phyloP scores from a whole-genome alignment of 768 basidiomycete genomes.

The Tricholoma bakamatsutake region DNA sequence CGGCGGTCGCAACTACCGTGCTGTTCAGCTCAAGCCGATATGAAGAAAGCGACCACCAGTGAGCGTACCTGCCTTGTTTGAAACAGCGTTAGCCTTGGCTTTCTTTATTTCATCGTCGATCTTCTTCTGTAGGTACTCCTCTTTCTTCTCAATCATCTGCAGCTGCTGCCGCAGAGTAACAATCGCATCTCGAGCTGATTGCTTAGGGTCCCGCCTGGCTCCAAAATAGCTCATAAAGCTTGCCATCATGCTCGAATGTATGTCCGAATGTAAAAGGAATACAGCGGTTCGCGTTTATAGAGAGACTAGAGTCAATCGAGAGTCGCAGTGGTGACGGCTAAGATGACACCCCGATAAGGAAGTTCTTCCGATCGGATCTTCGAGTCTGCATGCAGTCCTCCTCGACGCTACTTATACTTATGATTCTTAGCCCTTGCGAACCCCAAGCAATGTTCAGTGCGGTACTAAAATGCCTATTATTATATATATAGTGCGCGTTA shows the following conservation, averaged over 20 bases:
- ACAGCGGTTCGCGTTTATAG: slow-evolving; percentile 7
- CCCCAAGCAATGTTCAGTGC: too few species aligned
- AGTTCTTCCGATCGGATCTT: slow-evolving; percentile 6
- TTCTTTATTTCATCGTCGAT: slow-evolving; percentile 92
- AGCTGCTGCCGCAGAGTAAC: slow-evolving; percentile 89
- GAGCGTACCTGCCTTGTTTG: slow-evolving; percentile 87
- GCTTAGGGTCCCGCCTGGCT: slow-evolving; percentile 75
- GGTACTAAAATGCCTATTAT: too few species aligned
- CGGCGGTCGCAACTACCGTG: slow-evolving; percentile 72
- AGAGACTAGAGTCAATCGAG: slow-evolving; percentile 5
- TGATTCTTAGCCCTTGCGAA: too few species aligned
- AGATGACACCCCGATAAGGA: slow-evolving; percentile 35
- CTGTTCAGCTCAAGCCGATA: slow-evolving; percentile 4
- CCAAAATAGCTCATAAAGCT: slow-evolving; percentile 87
- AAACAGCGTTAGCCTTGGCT: slow-evolving; percentile 88
- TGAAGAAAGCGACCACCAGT: neutral
- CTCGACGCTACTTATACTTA: too few species aligned
- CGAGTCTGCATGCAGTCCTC: neutral
- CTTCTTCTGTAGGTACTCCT: slow-evolving; percentile 94
- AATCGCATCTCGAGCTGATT: slow-evolving; percentile 88
- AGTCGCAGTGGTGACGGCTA: slow-evolving; percentile 12
- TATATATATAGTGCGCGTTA: neutral
- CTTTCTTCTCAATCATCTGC: slow-evolving; percentile 98
- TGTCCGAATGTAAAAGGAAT: slow-evolving; percentile 18
- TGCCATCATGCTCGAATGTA: slow-evolving; percentile 49